phyloP scores from a whole-genome alignment of 225 moss, liverwort and hornwort genomes.

The Asterella californica region DNA sequence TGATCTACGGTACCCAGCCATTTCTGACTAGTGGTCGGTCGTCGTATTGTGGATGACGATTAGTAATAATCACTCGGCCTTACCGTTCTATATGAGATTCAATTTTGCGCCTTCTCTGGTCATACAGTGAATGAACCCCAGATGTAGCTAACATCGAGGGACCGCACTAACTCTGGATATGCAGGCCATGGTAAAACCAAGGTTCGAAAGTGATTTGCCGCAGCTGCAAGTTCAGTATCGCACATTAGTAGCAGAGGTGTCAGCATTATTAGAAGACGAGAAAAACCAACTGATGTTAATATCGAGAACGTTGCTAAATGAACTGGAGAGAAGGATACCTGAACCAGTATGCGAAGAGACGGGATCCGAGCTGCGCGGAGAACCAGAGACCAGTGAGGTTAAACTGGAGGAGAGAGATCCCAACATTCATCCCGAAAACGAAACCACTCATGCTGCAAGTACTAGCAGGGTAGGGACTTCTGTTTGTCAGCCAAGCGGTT shows the following conservation, averaged over 20 bases:
- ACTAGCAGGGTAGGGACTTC: constrained; percentile 19
- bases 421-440: constrained; percentile 15
- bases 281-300: constrained; percentile 14
- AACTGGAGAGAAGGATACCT: constrained; percentile 26
- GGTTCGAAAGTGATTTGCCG: constrained; percentile 23
- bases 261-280: constrained; percentile 27
- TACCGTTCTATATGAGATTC: not conserved
- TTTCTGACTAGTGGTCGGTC: too few species aligned
- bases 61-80: too few species aligned
- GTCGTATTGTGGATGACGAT: too few species aligned
- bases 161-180: not conserved
- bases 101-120: not conserved
- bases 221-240: constrained; percentile 28
- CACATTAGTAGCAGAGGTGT: constrained; percentile 19
- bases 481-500: not conserved
- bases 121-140: not conserved
- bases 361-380: not conserved
- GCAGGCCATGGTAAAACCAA: constrained; percentile 22
- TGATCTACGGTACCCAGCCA: too few species aligned
- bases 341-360: constrained; percentile 7
- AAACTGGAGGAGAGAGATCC: not conserved
- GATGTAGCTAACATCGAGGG: not conserved
- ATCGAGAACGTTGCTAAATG: constrained; percentile 15
- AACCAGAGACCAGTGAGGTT: constrained; percentile 1
- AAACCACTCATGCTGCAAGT: not conserved